Evolutionary conservation across 805 yeast species (phyloP), one percentile per base, ranked within the genome.

Genomic region (Teunomyces kruisii): DNA sequence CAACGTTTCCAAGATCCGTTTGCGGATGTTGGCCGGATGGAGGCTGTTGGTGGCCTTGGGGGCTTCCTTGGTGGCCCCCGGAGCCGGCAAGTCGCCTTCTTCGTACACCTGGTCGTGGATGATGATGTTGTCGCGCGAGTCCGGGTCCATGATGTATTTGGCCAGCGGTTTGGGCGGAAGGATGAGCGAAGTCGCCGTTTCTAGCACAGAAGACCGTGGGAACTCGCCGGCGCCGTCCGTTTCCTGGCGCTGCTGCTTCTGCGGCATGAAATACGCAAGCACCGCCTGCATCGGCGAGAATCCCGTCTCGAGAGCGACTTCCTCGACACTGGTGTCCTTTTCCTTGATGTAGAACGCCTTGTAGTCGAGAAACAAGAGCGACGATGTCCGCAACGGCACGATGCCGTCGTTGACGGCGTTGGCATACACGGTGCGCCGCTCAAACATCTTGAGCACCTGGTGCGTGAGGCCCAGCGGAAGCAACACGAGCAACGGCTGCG

Each of bases 381-480:
- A 89, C 0, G 96, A 83, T 0, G 99, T 94, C 42, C 98, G 71
- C 54, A 94, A 69, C 0, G 99, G 98, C 1, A 94, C 99, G 43
- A 94, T 90, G 2, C 99, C 99, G 67, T 94, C 99, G 63, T 94
- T 84, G 14, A 88, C 74, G 0, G 87, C 84, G 65, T 94, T 94
- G 0, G 98, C 97, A 63, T 94, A 94, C 0, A 86, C 69, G 0
- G 97, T 89, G 50, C 97, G 73, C 48, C 85, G 69, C 33, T 73
- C 61, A 65, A 94, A 92, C 46, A 66, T 64, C 46, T 79, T 77
- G 47, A 92, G 73, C 0, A 86, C 72, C 29, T 65, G 66, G 49
- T 84, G 83, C 0, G 92, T 84, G 2, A 91, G 87, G 5, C 86
- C 83, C 1, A 85, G 73, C 0, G 97, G 95, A 3, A 92, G 68